phyloP scores from a whole-genome alignment of 345 rosid species.

The Citrus sinensis region DVS_A1.0 CM039167.1:2236501-2237000 shows the following conservation, averaged over 20 bases:
- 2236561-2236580: constrained; percentile 7
- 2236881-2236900: constrained; percentile 49
- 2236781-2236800: constrained; percentile 30
- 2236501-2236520: constrained; percentile 92
- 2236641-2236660: constrained; percentile 67
- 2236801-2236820: constrained; percentile 1
- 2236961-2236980: constrained; percentile 78
- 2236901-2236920: constrained; percentile 55
- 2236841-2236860: not conserved
- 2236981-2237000: constrained; percentile 78
- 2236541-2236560: constrained; percentile 45
- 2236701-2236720: constrained; percentile 62
- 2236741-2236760: constrained; percentile 94
- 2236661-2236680: constrained; percentile 76
- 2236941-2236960: constrained; percentile 64
- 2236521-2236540: constrained; percentile 94
- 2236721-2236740: constrained; percentile 50
- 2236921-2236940: constrained; percentile 64
- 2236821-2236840: not conserved
- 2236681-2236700: constrained; percentile 59
- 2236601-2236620: constrained; percentile 18
- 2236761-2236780: constrained; percentile 61
- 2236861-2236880: constrained; percentile 1
- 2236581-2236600: not conserved
- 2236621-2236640: constrained; percentile 49